Conservation (phyloP, 2,329 filamentous ascomycete species). For the Allantophomopsis cytisporea region DNA sequence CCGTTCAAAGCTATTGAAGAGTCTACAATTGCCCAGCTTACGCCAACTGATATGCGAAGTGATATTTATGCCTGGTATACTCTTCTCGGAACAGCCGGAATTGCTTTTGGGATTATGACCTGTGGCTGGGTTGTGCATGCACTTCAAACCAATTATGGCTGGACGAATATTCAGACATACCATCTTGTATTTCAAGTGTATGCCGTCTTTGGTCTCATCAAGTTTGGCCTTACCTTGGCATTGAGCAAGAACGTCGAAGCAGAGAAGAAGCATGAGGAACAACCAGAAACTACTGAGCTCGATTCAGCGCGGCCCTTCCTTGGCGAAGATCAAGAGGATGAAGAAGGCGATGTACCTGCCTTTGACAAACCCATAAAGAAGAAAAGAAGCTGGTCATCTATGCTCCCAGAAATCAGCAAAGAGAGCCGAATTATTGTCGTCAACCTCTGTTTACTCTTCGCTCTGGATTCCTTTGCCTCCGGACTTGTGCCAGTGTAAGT, state of each 20-base stretch:
- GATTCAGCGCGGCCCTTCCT: slow-evolving; percentile 8
- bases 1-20: slow-evolving; percentile 51
- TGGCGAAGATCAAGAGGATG: slow-evolving; percentile 8
- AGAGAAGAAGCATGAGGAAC: slow-evolving; percentile 17
- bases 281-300: slow-evolving; percentile 10
- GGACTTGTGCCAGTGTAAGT: slow-evolving; percentile 51
- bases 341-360: background rate
- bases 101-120: slow-evolving; percentile 42
- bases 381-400: slow-evolving; percentile 8
- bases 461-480: slow-evolving; percentile 55
- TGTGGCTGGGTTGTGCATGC: slow-evolving; percentile 45
- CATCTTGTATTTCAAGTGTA: slow-evolving; percentile 43
- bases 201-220: slow-evolving; percentile 39
- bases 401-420: slow-evolving; percentile 43
- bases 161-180: slow-evolving; percentile 33
- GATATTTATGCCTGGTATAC: slow-evolving; percentile 52
- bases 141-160: slow-evolving; percentile 27
- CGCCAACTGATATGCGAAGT: slow-evolving; percentile 26
- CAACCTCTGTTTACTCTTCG: slow-evolving; percentile 53
- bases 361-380: slow-evolving; percentile 3
- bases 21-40: slow-evolving; percentile 43
- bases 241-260: slow-evolving; percentile 28
- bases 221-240: slow-evolving; percentile 34
- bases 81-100: slow-evolving; percentile 42
- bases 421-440: slow-evolving; percentile 39